A percentile compares a stretch with the other conserved stretches of the same genome.
phyloP scores from a whole-genome alignment of 352 stramenopile genomes.

The Globisporangium heterothallicum region DNA sequence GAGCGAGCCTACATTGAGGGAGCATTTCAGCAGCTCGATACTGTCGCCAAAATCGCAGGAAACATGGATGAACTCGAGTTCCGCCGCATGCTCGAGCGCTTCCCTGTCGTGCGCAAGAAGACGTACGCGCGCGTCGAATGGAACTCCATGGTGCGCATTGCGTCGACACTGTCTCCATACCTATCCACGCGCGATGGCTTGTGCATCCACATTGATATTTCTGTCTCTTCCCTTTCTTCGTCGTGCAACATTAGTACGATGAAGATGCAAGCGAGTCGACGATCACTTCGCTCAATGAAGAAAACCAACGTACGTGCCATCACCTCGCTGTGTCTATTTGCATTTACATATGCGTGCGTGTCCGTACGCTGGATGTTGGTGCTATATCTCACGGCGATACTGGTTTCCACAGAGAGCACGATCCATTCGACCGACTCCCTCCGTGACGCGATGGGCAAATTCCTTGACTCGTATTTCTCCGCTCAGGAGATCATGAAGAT shows the following conservation, averaged over 20 bases:
- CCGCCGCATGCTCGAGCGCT: constrained; percentile 56
- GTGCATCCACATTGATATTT: not conserved
- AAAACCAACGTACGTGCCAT: constrained; percentile 8
- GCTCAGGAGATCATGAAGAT: constrained; percentile 52
- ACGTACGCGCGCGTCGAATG: constrained; percentile 74
- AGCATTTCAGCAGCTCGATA: not conserved
- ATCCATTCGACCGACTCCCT: constrained; percentile 40
- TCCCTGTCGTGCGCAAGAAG: constrained; percentile 75
- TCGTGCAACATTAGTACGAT: constrained; percentile 21
- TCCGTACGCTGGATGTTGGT: no score
- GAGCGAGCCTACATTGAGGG: no score
- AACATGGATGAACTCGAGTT: constrained; percentile 77
- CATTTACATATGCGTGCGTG: no score
- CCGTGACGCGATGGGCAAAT: constrained; percentile 49
- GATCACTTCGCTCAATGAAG: constrained; percentile 5
- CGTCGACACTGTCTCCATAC: not conserved
- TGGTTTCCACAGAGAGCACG: constrained; percentile 10
- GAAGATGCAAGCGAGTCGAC: constrained; percentile 10
- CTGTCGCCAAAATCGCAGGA: not conserved
- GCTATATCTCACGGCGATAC: no score
- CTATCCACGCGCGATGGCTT: not conserved
- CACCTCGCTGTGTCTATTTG: no score
- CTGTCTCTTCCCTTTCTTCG: constrained; percentile 2
- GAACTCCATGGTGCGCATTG: constrained; percentile 54
- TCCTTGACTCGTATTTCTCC: constrained; percentile 58